Conservation (phyloP, 1,284 basidiomycete genomes). For the Malassezia sympodialis region DNA sequence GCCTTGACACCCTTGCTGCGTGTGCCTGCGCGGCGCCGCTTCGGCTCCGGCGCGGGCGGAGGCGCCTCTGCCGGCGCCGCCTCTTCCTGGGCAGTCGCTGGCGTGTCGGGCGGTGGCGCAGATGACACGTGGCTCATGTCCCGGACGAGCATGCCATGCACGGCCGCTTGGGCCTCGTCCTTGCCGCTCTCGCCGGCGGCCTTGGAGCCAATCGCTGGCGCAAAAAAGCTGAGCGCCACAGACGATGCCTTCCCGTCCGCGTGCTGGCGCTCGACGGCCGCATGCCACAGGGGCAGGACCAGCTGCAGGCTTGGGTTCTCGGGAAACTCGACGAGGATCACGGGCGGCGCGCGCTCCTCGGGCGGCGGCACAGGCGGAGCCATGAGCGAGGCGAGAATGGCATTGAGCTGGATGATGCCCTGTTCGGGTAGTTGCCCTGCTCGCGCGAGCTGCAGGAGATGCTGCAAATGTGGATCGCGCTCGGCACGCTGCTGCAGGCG, state of each 20-base stretch:
- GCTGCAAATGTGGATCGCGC: conserved; percentile 10
- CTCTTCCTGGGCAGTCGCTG: background rate
- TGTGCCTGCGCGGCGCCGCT: background rate
- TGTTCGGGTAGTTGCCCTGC: conserved; percentile 2
- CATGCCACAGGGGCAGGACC: conserved; percentile 40
- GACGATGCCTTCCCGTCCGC: conserved; percentile 15
- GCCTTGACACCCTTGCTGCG: background rate
- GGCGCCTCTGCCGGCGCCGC: background rate
- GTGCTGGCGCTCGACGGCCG: conserved; percentile 25
- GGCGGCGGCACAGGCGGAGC: background rate
- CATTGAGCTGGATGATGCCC: conserved; percentile 10
- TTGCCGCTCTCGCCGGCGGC: conserved; percentile 31
- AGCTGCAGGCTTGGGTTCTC: conserved; percentile 42
- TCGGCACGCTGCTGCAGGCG: conserved; percentile 14
- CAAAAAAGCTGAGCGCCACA: conserved; percentile 32
- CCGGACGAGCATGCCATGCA: conserved; percentile 4
- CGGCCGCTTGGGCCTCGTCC: conserved; percentile 16
- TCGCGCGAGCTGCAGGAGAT: conserved; percentile 13
- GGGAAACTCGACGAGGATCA: conserved; percentile 44
- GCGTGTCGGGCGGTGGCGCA: background rate
- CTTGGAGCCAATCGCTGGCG: conserved; percentile 34
- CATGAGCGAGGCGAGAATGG: conserved; percentile 12
- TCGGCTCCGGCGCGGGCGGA: background rate
- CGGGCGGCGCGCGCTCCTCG: conserved; percentile 23
- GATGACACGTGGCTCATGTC: background rate